phyloP scores from a whole-genome alignment of 192 early-diverging fungal species.

The Podila epicladia region DNA sequence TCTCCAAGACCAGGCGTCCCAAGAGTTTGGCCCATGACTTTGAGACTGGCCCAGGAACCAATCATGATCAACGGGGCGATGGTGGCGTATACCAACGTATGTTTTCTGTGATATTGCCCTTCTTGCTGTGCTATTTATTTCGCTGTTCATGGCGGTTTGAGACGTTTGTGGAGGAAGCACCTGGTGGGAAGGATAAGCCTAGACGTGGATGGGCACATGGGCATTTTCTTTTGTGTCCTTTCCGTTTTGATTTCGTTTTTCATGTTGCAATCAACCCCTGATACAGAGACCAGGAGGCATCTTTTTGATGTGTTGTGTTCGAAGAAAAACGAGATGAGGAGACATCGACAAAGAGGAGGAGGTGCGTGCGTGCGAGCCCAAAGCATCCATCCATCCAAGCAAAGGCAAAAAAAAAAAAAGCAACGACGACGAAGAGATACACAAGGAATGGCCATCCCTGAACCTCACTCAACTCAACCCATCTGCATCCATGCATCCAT shows the following conservation, averaged over 20 bases:
- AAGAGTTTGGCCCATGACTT: slow-evolving; percentile 46
- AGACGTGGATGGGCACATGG: no score
- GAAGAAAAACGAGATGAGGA: background rate
- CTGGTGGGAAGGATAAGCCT: no score
- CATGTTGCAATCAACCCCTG: background rate
- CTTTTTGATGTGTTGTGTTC: background rate
- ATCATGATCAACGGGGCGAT: background rate
- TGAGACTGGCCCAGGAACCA: slow-evolving; percentile 6
- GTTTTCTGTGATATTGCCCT: background rate
- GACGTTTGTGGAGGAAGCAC: no score
- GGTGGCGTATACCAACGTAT: background rate
- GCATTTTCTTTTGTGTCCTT: background rate
- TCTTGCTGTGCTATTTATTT: background rate
- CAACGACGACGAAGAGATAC: no score
- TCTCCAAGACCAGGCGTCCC: slow-evolving; percentile 29
- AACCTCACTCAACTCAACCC: no score
- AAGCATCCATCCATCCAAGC: no score
- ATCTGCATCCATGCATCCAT: background rate
- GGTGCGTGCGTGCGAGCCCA: no score
- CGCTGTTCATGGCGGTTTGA: no score
- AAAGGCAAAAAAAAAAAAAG: no score
- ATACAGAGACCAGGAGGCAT: background rate
- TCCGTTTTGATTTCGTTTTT: background rate
- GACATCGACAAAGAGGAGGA: no score
- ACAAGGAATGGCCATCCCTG: no score